Conservation (phyloP, 164 flowering plant species). For the Magnolia sinica region DNA sequence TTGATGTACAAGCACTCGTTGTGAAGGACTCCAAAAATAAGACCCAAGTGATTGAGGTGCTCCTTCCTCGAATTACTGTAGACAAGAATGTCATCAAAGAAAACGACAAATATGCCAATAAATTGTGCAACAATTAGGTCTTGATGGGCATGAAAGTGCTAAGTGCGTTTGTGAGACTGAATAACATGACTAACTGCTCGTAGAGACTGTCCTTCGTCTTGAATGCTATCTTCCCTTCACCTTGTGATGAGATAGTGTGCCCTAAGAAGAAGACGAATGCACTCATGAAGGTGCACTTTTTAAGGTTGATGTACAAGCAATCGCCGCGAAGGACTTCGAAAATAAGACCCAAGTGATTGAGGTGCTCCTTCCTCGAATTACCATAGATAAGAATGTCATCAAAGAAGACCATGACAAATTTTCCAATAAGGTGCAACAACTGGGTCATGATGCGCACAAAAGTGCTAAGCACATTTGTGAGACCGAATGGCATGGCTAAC, state of each 20-base stretch:
- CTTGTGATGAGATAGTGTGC: neutral
- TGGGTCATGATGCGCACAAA: neutral
- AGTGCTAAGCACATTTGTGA: neutral
- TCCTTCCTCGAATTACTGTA: neutral
- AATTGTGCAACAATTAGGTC: neutral
- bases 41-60: conserved; percentile 1
- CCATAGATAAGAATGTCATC: too few species aligned
- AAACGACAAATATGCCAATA: neutral
- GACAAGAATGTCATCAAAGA: neutral
- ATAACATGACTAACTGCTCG: neutral
- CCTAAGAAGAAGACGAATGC: neutral
- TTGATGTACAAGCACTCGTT: neutral
- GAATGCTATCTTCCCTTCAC: neutral
- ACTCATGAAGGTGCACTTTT: neutral
- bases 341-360: neutral
- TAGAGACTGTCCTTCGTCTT: neutral
- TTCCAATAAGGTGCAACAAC: neutral
- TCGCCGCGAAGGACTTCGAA: neutral
- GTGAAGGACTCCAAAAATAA: neutral
- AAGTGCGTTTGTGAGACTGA: neutral
- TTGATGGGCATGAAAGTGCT: neutral
- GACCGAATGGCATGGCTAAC: neutral
- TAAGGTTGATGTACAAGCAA: neutral
- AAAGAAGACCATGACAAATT: neutral
- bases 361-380: neutral